These are phyloP conservation scores for Fusarium sublunatum DNA, from an alignment of 2,329 filamentous ascomycete species.

Conservation along the genomic window DNA sequence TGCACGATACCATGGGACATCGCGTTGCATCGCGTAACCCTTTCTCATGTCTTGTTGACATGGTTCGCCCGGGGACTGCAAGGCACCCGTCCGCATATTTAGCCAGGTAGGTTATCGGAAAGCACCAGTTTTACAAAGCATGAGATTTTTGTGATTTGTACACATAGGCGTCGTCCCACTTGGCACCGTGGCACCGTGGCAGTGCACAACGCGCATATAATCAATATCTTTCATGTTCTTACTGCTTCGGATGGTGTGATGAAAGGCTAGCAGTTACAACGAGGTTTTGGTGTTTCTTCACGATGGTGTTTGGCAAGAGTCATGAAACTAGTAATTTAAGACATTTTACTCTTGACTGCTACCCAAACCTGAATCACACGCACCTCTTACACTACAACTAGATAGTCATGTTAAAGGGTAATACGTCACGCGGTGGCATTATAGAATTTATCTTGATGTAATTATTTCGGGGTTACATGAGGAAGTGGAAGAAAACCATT, in stretches of 20 bases:
- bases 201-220: conserved; percentile 8
- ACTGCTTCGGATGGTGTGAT: neutral
- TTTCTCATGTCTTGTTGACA: conserved; percentile 8
- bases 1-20: conserved; percentile 38
- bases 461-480: neutral
- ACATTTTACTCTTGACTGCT: conserved; percentile 22
- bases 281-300: neutral
- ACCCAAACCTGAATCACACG: conserved; percentile 5
- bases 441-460: conserved; percentile 7
- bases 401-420: neutral
- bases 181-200: conserved; percentile 18
- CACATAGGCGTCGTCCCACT: conserved; percentile 28
- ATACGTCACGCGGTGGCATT: conserved; percentile 20
- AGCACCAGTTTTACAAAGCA: conserved; percentile 20
- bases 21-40: conserved; percentile 30
- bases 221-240: conserved; percentile 1
- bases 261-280: neutral
- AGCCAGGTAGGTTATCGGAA: conserved; percentile 1
- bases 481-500: conserved; percentile 14
- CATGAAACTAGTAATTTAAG: conserved; percentile 11
- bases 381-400: neutral
- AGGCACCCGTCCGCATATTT: conserved; percentile 17
- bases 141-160: conserved; percentile 14
- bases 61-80: conserved; percentile 24
- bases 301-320: neutral